Evolutionary conservation across 768 basidiomycete genomes (phyloP), one percentile per base, ranked within the genome.

Genomic region (Auriscalpium microsporum): DNA sequence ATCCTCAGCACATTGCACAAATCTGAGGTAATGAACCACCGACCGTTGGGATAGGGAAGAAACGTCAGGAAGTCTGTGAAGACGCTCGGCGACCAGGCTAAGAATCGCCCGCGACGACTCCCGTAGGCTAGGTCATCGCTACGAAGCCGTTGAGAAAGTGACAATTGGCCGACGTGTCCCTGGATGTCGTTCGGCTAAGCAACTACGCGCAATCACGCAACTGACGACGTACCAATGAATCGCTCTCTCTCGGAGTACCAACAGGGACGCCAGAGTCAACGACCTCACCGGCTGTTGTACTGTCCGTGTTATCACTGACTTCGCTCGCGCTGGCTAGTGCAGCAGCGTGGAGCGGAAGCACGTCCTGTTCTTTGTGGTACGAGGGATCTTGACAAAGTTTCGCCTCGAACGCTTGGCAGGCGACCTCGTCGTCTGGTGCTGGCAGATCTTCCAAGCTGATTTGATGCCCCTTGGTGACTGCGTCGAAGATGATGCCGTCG

Each of bases 381-480:
- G 37, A 38, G 33, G 45, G 48, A 45, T 84, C 83, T 21, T 75
- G 77, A 64, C 80, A 83, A 5, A 87, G 70, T 40, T 70, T 74
- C 33, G 80, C 79, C 53, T 72, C 68, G 63, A 75, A 86, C 21
- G 63, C 58, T 35, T 59, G 60, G 59, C 76, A 76, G 9, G 73
- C 75, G 47, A 70, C 68, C 50, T 73, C 71, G 53, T 83, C 78
- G 37, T 81, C 80, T 58, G 71, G 71, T 8, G 73, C 69, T 17
- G 85, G 84, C 11, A 89, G 65, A 59, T 81, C 77, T 23, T 80
- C 81, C 53, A 84, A 10, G 46, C 70, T 65, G 16, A 88, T 60
- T 36, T 74, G 73, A 65, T 84, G 79, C 51, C 74, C 76, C 54
- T 73, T 71, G 36, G 80, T 59, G 19, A 82, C 76, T n/a, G 73